phyloP scores from a whole-genome alignment of 179 eudicot species.

The Amaranthus tricolor region DNA sequence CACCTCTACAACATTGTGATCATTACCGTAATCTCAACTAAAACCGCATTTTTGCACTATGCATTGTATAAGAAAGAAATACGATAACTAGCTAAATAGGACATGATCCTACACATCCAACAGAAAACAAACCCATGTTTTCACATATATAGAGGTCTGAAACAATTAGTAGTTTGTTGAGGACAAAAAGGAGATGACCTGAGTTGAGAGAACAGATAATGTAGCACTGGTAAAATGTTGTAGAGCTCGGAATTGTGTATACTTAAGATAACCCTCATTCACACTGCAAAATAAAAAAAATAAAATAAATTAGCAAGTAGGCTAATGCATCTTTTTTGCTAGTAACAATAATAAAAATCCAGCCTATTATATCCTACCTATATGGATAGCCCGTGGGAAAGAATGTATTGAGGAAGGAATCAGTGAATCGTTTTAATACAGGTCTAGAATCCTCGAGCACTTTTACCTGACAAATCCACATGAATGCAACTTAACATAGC shows the following conservation, averaged over 20 bases:
- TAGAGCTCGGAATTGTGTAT: conserved; percentile 91
- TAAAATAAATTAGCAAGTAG: conserved; percentile 19
- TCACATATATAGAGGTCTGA: background rate
- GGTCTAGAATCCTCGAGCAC: conserved; percentile 80
- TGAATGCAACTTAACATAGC: background rate
- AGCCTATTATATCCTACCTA: conserved; percentile 45
- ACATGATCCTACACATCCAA: background rate
- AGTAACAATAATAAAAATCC: background rate
- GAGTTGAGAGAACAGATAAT: conserved; percentile 91
- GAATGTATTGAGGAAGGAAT: conserved; percentile 78
- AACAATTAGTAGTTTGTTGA: background rate
- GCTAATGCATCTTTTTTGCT: background rate
- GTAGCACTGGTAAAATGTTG: conserved; percentile 95
- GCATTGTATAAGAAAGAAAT: background rate
- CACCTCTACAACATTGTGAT: no score
- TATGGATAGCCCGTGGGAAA: conserved; percentile 96
- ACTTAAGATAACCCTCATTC: conserved; percentile 88
- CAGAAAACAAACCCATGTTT: background rate
- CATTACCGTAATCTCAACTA: no score
- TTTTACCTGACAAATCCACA: conserved; percentile 43
- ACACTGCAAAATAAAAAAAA: conserved; percentile 56
- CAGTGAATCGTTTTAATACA: conserved; percentile 48
- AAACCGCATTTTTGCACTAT: no score
- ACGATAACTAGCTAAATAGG: background rate
- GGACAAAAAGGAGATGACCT: conserved; percentile 57